phyloP scores from a whole-genome alignment of 305 asterid species.

The Fraxinus sp. region DNA sequence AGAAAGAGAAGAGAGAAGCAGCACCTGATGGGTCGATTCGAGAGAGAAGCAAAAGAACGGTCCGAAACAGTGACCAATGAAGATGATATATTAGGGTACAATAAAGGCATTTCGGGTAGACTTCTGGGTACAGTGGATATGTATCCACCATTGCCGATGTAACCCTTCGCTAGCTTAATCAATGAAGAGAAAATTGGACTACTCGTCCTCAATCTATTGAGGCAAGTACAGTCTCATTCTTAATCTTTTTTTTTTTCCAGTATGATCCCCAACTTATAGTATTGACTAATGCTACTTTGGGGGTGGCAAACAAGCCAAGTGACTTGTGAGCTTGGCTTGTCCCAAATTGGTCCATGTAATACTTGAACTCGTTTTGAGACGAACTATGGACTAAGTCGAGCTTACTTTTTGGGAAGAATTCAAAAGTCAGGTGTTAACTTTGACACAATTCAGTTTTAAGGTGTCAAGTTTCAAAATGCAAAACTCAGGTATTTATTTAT shows the following conservation, averaged over 20 bases:
- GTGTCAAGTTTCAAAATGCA: too few species aligned
- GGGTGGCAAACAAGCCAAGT: background rate
- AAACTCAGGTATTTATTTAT: too few species aligned
- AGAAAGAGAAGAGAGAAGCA: background rate
- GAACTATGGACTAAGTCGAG: background rate
- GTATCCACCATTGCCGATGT: background rate
- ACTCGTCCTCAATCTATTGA: background rate
- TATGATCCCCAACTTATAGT: background rate
- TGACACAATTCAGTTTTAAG: too few species aligned
- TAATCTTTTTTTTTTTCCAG: background rate
- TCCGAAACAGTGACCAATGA: background rate
- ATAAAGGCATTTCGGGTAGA: background rate
- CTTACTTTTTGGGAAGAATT: background rate
- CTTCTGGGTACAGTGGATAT: background rate
- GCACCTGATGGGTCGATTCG: slow-evolving; percentile 40
- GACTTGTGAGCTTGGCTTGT: background rate
- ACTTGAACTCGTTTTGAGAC: background rate
- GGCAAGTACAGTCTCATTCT: background rate
- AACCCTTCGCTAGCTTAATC: background rate
- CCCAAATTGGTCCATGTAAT: background rate
- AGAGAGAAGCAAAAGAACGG: slow-evolving; percentile 30
- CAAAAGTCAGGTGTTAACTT: background rate
- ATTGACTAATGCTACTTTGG: background rate
- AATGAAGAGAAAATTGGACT: background rate
- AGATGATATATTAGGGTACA: background rate